A percentile compares a stretch with the other conserved stretches of the same genome.
phyloP scores from a whole-genome alignment of 495 filamentous ascomycete genomes.

The Lichina pygmaea region DNA sequence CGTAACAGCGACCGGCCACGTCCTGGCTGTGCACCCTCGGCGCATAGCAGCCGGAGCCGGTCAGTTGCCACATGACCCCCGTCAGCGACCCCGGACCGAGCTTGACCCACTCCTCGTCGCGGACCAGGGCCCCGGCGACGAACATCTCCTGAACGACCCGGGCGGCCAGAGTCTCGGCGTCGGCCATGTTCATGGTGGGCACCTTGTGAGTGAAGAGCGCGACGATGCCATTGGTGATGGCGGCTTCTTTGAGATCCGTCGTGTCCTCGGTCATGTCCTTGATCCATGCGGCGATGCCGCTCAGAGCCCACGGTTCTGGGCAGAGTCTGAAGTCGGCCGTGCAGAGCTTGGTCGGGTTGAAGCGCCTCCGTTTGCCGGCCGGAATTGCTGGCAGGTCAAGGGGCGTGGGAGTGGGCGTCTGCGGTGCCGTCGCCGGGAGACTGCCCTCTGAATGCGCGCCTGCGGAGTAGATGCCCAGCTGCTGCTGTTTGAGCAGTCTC shows the following conservation, averaged over 20 bases:
- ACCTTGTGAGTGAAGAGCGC: slow-evolving; percentile 88
- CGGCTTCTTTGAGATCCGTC: slow-evolving; percentile 53
- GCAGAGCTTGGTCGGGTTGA: slow-evolving; percentile 67
- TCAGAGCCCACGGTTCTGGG: slow-evolving; percentile 76
- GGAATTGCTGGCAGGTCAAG: slow-evolving; percentile 22
- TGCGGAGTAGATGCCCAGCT: slow-evolving; percentile 2
- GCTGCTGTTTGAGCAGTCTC: slow-evolving; percentile 30
- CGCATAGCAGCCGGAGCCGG: slow-evolving; percentile 78
- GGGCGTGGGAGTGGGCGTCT: slow-evolving; percentile 5
- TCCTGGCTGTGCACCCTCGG: slow-evolving; percentile 52
- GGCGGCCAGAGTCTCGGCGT: slow-evolving; percentile 68
- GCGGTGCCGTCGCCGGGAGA: slow-evolving; percentile 16
- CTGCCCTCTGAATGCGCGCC: slow-evolving; percentile 6
- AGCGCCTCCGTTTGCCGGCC: slow-evolving; percentile 28
- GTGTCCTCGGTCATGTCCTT: slow-evolving; percentile 67
- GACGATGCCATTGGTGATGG: slow-evolving; percentile 64
- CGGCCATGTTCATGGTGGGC: slow-evolving; percentile 94
- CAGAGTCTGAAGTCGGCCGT: slow-evolving; percentile 67
- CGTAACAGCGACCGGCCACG: slow-evolving; percentile 61
- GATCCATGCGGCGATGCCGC: slow-evolving; percentile 66
- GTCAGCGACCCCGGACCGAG: slow-evolving; percentile 48
- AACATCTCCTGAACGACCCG: slow-evolving; percentile 66
- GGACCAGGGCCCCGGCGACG: slow-evolving; percentile 44
- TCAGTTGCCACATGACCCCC: slow-evolving; percentile 82
- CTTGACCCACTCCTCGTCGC: slow-evolving; percentile 96